These are phyloP conservation scores for Pulveroboletus sp. DNA, from an alignment of 768 basidiomycete genomes.

Conservation along the genomic window DNA sequence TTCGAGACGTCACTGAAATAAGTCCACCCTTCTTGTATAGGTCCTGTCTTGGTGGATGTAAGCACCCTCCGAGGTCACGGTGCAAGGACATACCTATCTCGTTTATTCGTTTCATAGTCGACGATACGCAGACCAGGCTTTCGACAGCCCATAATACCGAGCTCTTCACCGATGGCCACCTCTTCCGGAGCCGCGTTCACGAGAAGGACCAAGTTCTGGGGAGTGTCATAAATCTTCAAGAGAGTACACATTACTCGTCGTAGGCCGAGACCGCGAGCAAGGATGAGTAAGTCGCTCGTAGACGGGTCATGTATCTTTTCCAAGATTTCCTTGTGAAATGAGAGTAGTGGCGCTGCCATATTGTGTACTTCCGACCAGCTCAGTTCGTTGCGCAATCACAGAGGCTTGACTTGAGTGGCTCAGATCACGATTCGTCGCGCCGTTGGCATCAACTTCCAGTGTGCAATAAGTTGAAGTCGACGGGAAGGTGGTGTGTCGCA, in stretches of 20 bases:
- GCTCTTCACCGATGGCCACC: constrained; percentile 87
- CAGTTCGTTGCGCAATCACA: background rate
- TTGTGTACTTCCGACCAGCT: background rate
- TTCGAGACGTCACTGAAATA: constrained; percentile 88
- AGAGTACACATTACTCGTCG: constrained; percentile 79
- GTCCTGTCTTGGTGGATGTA: constrained; percentile 51
- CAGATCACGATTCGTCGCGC: constrained; percentile 1
- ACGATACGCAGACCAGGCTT: constrained; percentile 81
- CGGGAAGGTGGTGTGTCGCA: no score
- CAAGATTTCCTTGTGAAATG: constrained; percentile 65
- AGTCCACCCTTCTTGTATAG: constrained; percentile 87
- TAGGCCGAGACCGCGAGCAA: constrained; percentile 89
- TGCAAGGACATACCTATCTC: constrained; percentile 59
- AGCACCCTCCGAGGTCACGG: constrained; percentile 1
- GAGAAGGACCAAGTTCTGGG: constrained; percentile 77
- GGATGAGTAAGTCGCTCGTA: constrained; percentile 65
- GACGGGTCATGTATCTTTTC: constrained; percentile 66
- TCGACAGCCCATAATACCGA: constrained; percentile 87
- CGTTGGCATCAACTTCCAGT: background rate
- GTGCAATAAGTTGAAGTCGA: no score
- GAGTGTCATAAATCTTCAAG: constrained; percentile 88
- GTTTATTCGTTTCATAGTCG: constrained; percentile 72
- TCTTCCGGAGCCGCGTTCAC: constrained; percentile 84
- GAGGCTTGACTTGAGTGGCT: background rate
- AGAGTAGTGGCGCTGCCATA: constrained; percentile 38